Conservation (phyloP, 2,329 filamentous ascomycete species). For the Colletotrichum simmondsii region DNA sequence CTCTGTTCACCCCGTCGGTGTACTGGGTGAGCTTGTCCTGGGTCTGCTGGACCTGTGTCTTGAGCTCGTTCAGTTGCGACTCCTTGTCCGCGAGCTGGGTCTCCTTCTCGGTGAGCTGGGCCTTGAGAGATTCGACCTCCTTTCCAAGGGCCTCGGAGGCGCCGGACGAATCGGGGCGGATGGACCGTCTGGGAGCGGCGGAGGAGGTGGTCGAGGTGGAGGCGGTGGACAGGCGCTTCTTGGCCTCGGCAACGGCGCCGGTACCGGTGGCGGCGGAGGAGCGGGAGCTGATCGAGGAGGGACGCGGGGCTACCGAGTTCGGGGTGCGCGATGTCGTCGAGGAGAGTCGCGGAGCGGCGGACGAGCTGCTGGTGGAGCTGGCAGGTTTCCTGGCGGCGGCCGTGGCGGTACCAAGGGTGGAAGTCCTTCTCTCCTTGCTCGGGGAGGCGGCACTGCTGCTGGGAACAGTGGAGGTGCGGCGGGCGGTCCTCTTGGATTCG, state of each 20-base stretch:
- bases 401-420: constrained; percentile 42
- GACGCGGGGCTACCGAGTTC: constrained; percentile 35
- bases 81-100: constrained; percentile 68
- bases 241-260: constrained; percentile 58
- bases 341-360: constrained; percentile 22
- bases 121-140: constrained; percentile 70
- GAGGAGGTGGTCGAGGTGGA: constrained; percentile 51
- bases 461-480: constrained; percentile 56
- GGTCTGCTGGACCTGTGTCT: constrained; percentile 65
- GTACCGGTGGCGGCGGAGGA: constrained; percentile 47
- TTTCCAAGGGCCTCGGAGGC: constrained; percentile 58
- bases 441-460: constrained; percentile 46
- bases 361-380: constrained; percentile 35
- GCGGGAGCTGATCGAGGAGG: constrained; percentile 42
- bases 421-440: constrained; percentile 47
- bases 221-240: constrained; percentile 67
- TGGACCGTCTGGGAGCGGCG: constrained; percentile 52
- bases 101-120: constrained; percentile 68
- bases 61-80: constrained; percentile 66
- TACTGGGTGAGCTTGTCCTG: constrained; percentile 67
- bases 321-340: constrained; percentile 28
- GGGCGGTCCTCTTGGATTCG: constrained; percentile 57
- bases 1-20: constrained; percentile 60
- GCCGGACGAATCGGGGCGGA: constrained; percentile 48
- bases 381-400: constrained; percentile 45